These are phyloP conservation scores for Stagonosporopsis cucurbitacearum DNA, from an alignment of 2,329 filamentous ascomycete species.

Conservation along the genomic window DNA sequence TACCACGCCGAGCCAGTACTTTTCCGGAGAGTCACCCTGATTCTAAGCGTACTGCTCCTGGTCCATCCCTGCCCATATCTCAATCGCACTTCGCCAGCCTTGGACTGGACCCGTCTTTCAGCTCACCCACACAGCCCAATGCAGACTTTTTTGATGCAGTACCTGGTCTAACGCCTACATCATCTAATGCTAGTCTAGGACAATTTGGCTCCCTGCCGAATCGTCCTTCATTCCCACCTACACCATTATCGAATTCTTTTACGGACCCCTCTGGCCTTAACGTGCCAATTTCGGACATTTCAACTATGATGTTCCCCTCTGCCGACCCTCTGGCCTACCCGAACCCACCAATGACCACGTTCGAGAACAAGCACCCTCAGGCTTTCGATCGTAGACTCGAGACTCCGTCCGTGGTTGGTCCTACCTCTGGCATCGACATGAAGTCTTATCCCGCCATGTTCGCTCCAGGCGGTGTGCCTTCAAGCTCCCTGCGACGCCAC, in stretches of 20 bases:
- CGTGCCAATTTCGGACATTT: constrained; percentile 69
- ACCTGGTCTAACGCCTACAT: constrained; percentile 44
- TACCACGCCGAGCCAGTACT: constrained; percentile 43
- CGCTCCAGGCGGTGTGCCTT: constrained; percentile 28
- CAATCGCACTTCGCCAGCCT: constrained; percentile 38
- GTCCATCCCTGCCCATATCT: constrained; percentile 36
- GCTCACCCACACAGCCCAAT: constrained; percentile 35
- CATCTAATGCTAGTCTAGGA: constrained; percentile 39
- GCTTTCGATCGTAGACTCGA: constrained; percentile 35
- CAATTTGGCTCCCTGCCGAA: constrained; percentile 33
- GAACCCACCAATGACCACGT: constrained; percentile 72
- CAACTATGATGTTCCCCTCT: constrained; percentile 81
- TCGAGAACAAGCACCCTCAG: constrained; percentile 53
- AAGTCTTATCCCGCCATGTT: constrained; percentile 37
- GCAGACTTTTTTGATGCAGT: constrained; percentile 40
- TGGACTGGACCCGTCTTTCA: constrained; percentile 37
- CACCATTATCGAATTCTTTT: constrained; percentile 40
- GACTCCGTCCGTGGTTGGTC: constrained; percentile 26
- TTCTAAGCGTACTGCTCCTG: constrained; percentile 34
- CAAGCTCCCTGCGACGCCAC: constrained; percentile 26
- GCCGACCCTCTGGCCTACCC: constrained; percentile 81
- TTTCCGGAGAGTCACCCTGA: constrained; percentile 45
- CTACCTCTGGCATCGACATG: constrained; percentile 36
- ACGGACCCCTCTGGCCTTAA: constrained; percentile 44
- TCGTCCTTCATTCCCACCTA: constrained; percentile 40